Conservation (phyloP, 208 protist species). For the Trypanosoma melophagium region DNA sequence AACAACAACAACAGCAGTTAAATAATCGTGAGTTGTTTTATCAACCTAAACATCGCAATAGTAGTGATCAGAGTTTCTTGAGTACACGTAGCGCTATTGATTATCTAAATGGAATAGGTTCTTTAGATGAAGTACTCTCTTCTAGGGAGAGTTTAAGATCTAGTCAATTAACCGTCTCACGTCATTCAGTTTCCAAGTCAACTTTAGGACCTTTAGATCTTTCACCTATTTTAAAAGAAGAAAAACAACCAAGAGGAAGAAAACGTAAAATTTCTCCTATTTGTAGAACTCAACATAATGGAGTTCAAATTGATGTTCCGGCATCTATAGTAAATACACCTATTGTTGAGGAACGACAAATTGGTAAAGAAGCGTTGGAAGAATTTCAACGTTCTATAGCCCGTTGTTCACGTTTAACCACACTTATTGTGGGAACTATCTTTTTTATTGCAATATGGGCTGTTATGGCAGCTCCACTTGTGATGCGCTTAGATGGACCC, state of each 20-base stretch:
- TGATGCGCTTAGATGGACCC: slow-evolving; percentile 23
- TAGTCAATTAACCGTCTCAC: slow-evolving; percentile 21
- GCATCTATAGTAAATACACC: slow-evolving; percentile 8
- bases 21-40: not conserved
- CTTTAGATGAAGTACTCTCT: slow-evolving; percentile 47
- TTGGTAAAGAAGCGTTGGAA: slow-evolving; percentile 6
- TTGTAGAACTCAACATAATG: slow-evolving; percentile 5
- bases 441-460: slow-evolving; percentile 14
- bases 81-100: slow-evolving; percentile 23
- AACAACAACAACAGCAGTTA: slow-evolving; percentile 2
- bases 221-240: slow-evolving; percentile 53
- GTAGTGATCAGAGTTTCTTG: slow-evolving; percentile 26
- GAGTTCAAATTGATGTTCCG: slow-evolving; percentile 26
- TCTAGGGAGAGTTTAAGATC: slow-evolving; percentile 43
- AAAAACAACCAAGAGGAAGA: slow-evolving; percentile 25
- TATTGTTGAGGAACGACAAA: not conserved
- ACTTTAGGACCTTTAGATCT: slow-evolving; percentile 47
- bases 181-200: slow-evolving; percentile 26
- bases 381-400: slow-evolving; percentile 14
- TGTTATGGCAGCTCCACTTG: slow-evolving; percentile 26
- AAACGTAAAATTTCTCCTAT: not conserved
- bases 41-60: not conserved
- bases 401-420: slow-evolving; percentile 4
- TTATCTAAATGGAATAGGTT: slow-evolving; percentile 29
- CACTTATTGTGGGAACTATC: slow-evolving; percentile 7